A percentile compares a stretch with the other conserved stretches of the same genome.
Evolutionary conservation across 352 stramenopile species (phyloP).

Genomic region (Pythium utonaiense): DNA sequence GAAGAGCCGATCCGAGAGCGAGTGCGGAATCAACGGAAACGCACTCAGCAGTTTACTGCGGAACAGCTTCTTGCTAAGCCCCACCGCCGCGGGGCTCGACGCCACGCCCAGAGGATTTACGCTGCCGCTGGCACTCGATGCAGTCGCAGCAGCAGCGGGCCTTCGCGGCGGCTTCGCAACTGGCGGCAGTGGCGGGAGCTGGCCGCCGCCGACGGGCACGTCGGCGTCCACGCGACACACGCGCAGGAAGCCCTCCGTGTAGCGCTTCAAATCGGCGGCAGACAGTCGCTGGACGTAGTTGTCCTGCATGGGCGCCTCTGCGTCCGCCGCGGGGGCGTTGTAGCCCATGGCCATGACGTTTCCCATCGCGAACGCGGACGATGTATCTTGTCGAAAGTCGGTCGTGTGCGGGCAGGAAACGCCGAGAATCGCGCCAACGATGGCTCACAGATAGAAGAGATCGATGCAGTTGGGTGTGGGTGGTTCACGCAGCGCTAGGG

Average conservation of each 20-base stretch:
- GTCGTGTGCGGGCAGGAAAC: neutral
- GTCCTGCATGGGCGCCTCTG: conserved; percentile 18
- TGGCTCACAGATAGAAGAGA: neutral
- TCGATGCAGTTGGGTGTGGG: neutral
- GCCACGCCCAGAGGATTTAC: conserved; percentile 6
- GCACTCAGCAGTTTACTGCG: conserved; percentile 72
- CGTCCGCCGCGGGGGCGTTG: conserved; percentile 2
- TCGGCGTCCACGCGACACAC: conserved; percentile 52
- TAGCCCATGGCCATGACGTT: conserved; percentile 67
- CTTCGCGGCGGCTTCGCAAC: conserved; percentile 19
- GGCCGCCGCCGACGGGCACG: conserved; percentile 8
- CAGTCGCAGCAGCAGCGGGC: neutral
- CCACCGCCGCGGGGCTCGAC: neutral
- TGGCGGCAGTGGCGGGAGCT: conserved; percentile 17
- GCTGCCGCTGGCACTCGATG: conserved; percentile 1
- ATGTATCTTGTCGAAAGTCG: neutral
- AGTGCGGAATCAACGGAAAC: conserved; percentile 79
- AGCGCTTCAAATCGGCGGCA: conserved; percentile 54
- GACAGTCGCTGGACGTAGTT: conserved; percentile 62
- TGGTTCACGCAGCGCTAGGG: neutral
- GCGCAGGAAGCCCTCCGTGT: conserved; percentile 66
- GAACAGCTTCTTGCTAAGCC: conserved; percentile 72
- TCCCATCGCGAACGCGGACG: conserved; percentile 36
- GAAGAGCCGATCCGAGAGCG: conserved; percentile 80
- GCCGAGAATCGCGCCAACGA: neutral